Evolutionary conservation across 176 grass and related monocot species (phyloP), one percentile per base, ranked within the genome.

Genomic region (Cocos nucifera): DNA sequence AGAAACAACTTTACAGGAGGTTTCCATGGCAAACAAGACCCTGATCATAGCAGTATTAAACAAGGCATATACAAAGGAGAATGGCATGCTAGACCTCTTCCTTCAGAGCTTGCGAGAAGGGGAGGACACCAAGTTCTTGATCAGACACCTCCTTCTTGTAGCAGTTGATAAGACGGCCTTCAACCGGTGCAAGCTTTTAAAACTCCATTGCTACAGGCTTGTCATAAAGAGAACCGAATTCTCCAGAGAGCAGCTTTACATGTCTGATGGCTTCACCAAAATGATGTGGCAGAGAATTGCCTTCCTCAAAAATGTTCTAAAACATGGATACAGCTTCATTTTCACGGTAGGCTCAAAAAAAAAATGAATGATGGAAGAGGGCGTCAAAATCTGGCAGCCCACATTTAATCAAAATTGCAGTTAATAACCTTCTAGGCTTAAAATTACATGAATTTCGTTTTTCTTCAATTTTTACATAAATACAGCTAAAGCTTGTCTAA

Each of bases 241-340:
- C 76, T 81, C 76, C 15, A 66, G 65, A 1, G 73, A 89, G 63
- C 82, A 85, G 71, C 57, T 74, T 30, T 88, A 77, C 81, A 76
- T 85, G 74, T 58, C 80, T 1, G 74, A 88, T 1, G 89, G 89
- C 5, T 94, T 80, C 81, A 62, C 88, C 17, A 55, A 70, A 22
- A 82, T 94, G 78, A 81, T 85, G 84, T 94, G 89, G 89, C 52
- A 67, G 3, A 62, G 80, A 28, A 74, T 86, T 15, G 67, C 71
- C 5, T 73, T 95, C 62, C 77, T 89, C 23, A 50, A 79, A 8
- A 18, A 54, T 6, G 79, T 95, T 26, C 79, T 95, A 0, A 73
- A 86, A 59, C 84, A 78, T 57, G 90, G 90, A 49, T 89, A 79
- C 79, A 89, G 57, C 77, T 89, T 95, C 73, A 60, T 95, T 29